These are phyloP conservation scores for Agrostemma githago DNA, from an alignment of 148 eudicot genomes.

Conservation along the genomic window DNA sequence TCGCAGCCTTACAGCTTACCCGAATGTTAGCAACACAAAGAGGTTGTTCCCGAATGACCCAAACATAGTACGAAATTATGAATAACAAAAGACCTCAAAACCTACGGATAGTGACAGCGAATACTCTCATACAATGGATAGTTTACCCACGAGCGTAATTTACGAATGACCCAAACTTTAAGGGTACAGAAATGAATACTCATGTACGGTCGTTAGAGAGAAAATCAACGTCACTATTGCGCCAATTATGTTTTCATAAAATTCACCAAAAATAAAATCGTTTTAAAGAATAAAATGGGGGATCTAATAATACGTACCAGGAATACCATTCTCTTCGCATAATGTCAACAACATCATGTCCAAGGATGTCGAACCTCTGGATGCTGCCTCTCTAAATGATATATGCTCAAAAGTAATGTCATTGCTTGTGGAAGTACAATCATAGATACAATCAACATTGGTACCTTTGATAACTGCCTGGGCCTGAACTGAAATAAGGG, in stretches of 20 bases:
- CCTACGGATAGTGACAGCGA: too few relatives aligned
- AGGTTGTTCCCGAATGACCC: too few relatives aligned
- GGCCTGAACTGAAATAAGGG: constrained; percentile 69
- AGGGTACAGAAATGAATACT: background rate
- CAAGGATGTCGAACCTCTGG: constrained; percentile 69
- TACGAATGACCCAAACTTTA: too few relatives aligned
- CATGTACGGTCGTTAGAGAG: background rate
- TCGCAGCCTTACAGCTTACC: too few relatives aligned
- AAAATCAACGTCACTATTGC: background rate
- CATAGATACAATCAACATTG: constrained; percentile 58
- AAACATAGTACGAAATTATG: too few relatives aligned
- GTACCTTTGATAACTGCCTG: constrained; percentile 86
- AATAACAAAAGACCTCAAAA: too few relatives aligned
- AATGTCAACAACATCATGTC: constrained; percentile 84
- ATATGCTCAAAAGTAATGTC: constrained; percentile 64
- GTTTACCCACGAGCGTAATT: too few relatives aligned
- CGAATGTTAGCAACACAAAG: too few relatives aligned
- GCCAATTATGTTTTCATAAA: background rate
- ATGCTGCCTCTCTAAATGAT: constrained; percentile 78
- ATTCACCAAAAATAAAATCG: too few relatives aligned
- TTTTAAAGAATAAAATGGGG: background rate
- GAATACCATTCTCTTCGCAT: constrained; percentile 85
- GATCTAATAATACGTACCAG: constrained; percentile 49
- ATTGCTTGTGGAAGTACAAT: constrained; percentile 56
- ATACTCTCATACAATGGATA: too few relatives aligned